A percentile compares a stretch with the other conserved stretches of the same genome.
Evolutionary conservation across 306 rosid species (phyloP).

Genomic region (Vigna nakashimae): DNA sequence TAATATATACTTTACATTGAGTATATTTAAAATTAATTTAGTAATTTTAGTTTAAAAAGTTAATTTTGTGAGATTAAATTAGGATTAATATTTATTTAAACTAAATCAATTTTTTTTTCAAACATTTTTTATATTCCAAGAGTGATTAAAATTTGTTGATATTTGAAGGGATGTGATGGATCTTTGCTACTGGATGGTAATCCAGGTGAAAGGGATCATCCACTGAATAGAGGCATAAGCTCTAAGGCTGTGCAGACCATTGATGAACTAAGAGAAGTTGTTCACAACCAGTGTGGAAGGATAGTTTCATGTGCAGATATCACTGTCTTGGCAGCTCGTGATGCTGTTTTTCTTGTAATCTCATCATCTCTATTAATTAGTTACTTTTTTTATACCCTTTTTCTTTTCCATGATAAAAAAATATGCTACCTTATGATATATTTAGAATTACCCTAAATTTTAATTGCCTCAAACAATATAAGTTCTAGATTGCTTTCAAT

Average conservation of each 20-base stretch:
- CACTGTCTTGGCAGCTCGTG: slow-evolving; percentile 65
- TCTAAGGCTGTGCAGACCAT: slow-evolving; percentile 49
- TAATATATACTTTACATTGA: too few species aligned
- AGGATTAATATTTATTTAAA: too few species aligned
- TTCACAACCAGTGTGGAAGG: slow-evolving; percentile 54
- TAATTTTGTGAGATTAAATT: too few species aligned
- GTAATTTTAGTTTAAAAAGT: too few species aligned
- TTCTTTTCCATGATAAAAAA: neutral
- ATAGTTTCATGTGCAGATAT: slow-evolving; percentile 69
- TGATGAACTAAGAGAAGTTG: slow-evolving; percentile 46
- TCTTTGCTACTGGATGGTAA: slow-evolving; percentile 61
- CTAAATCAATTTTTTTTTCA: too few species aligned
- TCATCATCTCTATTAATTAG: neutral
- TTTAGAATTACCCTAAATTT: too few species aligned
- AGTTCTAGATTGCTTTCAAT: too few species aligned
- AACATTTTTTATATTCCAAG: too few species aligned
- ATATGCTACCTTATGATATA: too few species aligned
- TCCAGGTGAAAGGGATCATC: slow-evolving; percentile 46
- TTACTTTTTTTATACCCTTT: neutral
- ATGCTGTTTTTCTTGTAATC: slow-evolving; percentile 55
- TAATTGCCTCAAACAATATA: too few species aligned
- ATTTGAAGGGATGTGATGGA: slow-evolving; percentile 65
- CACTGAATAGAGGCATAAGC: slow-evolving; percentile 37
- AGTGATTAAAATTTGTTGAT: neutral
- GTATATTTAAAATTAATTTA: too few species aligned